These are phyloP conservation scores for Fusarium citri DNA, from an alignment of 2,329 filamentous ascomycete genomes.

Conservation along the genomic window DNA sequence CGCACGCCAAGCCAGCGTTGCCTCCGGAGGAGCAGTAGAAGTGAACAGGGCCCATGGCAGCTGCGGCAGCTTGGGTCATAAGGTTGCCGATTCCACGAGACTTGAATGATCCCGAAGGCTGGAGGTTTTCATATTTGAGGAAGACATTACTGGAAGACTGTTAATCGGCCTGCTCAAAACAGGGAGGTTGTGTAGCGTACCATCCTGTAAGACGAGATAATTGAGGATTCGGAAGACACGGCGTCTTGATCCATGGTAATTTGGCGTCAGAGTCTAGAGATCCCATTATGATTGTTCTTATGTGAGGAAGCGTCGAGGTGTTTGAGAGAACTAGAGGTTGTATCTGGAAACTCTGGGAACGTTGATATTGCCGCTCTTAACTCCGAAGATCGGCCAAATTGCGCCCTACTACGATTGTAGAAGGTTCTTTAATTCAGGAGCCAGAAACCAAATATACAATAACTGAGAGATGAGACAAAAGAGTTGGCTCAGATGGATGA, in stretches of 20 bases:
- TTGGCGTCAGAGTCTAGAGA: conserved; percentile 54
- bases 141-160: conserved; percentile 71
- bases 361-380: conserved; percentile 4
- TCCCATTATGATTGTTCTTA: conserved; percentile 51
- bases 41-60: conserved; percentile 59
- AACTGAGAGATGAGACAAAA: too few relatives aligned
- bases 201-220: conserved; percentile 79
- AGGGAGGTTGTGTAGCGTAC: conserved; percentile 56
- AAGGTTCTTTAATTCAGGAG: too few relatives aligned
- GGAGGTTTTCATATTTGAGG: conserved; percentile 86
- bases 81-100: conserved; percentile 81
- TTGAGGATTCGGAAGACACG: conserved; percentile 73
- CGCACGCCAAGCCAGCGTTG: conserved; percentile 86
- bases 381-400: not conserved
- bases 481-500: not conserved
- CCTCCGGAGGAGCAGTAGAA: conserved; percentile 87
- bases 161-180: conserved; percentile 16
- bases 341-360: not conserved
- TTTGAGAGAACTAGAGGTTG: not conserved
- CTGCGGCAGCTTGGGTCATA: conserved; percentile 60
- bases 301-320: too few relatives aligned
- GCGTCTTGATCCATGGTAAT: conserved; percentile 77
- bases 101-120: conserved; percentile 89
- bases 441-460: not conserved
- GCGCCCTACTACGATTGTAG: not conserved